Percentiles rank a stretch among this genome's conserved stretches.
Conservation (phyloP, 2,329 filamentous ascomycete genomes). For the Fusarium clavum region DNA sequence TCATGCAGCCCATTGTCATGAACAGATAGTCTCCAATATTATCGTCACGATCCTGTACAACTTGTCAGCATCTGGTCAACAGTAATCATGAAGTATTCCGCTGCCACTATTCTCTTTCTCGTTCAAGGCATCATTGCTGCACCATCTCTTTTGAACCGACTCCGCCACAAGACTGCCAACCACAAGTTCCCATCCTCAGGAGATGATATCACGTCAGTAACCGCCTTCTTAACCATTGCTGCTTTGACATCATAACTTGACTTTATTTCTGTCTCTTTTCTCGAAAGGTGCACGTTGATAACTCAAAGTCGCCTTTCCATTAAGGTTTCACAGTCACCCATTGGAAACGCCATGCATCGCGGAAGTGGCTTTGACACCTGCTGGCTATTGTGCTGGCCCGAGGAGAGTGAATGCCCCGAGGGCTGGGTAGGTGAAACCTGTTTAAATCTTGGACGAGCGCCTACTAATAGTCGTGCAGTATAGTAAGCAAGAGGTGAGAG, state of each 20-base stretch:
- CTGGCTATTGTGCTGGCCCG: neutral
- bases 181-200: neutral
- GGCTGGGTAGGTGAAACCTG: neutral
- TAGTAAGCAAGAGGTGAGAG: neutral
- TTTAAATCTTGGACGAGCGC: accelerated
- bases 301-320: neutral
- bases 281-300: too few relatives aligned
- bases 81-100: conserved; percentile 11
- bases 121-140: neutral
- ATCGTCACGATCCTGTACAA: accelerated
- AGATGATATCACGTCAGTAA: conserved; percentile 17
- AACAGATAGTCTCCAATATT: accelerated
- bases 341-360: accelerated
- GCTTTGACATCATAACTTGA: too few relatives aligned
- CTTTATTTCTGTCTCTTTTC: too few relatives aligned
- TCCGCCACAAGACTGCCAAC: neutral
- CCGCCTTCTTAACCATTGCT: accelerated
- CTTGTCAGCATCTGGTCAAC: neutral
- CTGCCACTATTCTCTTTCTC: neutral
- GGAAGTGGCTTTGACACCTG: neutral
- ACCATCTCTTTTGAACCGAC: neutral
- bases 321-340: conserved; percentile 1
- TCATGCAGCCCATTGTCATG: accelerated
- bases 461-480: neutral
- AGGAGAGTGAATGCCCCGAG: neutral